Evolutionary conservation across 2,329 filamentous ascomycete genomes (phyloP), one percentile per base, ranked within the genome.

Genomic region (Pseudohalonectria lignicola): DNA sequence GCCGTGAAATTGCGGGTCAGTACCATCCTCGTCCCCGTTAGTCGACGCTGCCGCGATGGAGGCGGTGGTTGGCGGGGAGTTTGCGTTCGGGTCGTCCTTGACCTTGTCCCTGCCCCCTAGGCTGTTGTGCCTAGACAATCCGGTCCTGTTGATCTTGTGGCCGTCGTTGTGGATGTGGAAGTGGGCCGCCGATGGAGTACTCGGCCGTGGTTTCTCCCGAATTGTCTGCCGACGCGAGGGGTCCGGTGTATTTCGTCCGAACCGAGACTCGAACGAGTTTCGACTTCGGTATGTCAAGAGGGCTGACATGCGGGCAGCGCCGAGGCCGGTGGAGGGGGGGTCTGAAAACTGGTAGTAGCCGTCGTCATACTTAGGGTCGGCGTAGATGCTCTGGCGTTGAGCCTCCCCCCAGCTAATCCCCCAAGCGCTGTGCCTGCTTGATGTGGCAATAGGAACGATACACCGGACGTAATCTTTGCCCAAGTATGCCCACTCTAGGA

Each of bases 301-400:
- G 2, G 92, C 92, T 41, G 88, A 86, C 92, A 98, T 98, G 52
- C 92, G 86, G 19, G 92, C 92, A 7, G 92, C 92, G 11, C 88
- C 87, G 2, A 98, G 74, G 1, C 92, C 92, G 1, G 87, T 82
- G 0, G 79, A 68, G 1, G 92, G 92, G 25, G 88, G 88, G 49
- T 96, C 86, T 23, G 83, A 73, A 51, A 92, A 93, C 1, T 77
- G 53, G 56, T 96, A 98, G 62, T 95, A 96, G 32, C 92, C 92
- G 53, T 96, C 88, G 44, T 95, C 87, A 59, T 98, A 98, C 64
- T 95, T 96, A 23, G 92, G 92, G 56, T 98, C 92, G 29, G 86
- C 88, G 62, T 96, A 98, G 56, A 98, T 96, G 69, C 83, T 88
- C 62, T 92, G 85, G 37, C 86, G 72, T 57, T 93, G 86, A 4